Percentiles rank a stretch among this genome's conserved stretches.
These are phyloP conservation scores for Straminergon stramineum DNA, from an alignment of 225 moss, liverwort and hornwort species.

Conservation along the genomic window DNA sequence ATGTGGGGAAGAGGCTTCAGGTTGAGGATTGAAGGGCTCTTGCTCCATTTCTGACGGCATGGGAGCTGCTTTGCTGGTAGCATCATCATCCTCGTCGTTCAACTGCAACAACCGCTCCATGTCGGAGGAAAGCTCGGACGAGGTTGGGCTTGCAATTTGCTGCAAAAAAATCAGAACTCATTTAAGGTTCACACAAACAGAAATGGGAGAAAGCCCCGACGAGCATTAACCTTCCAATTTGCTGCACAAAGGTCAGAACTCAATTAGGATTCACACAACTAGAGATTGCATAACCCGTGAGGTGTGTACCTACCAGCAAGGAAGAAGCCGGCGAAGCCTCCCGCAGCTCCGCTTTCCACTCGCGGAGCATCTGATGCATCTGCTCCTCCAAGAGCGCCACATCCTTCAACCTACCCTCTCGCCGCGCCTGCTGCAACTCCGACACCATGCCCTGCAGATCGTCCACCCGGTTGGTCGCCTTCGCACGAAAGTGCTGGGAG, in stretches of 20 bases:
- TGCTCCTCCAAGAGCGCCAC: slow-evolving; percentile 54
- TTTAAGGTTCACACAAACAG: not conserved
- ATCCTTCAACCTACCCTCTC: slow-evolving; percentile 52
- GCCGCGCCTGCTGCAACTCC: slow-evolving; percentile 53
- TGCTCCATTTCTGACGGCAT: slow-evolving; percentile 35
- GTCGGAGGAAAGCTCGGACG: slow-evolving; percentile 57
- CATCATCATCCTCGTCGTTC: slow-evolving; percentile 58
- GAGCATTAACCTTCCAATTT: not conserved
- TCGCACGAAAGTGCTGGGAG: slow-evolving; percentile 51
- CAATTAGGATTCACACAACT: not conserved
- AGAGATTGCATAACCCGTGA: not conserved
- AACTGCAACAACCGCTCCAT: slow-evolving; percentile 49
- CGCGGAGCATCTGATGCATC: slow-evolving; percentile 54
- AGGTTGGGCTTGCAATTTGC: slow-evolving; percentile 50
- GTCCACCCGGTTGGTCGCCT: slow-evolving; percentile 49
- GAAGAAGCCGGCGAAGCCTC: slow-evolving; percentile 52
- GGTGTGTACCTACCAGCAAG: slow-evolving; percentile 29
- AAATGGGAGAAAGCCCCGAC: not conserved
- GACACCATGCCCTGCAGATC: slow-evolving; percentile 59
- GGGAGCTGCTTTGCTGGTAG: slow-evolving; percentile 52
- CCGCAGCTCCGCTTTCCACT: slow-evolving; percentile 56
- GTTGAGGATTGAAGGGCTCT: slow-evolving; percentile 8
- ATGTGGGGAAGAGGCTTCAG: slow-evolving; percentile 15
- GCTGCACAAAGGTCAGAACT: not conserved
- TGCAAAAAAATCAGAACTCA: not conserved